Conservation (phyloP, 2,329 filamentous ascomycete species). For the Hypoxylon rubiginosum region DNA sequence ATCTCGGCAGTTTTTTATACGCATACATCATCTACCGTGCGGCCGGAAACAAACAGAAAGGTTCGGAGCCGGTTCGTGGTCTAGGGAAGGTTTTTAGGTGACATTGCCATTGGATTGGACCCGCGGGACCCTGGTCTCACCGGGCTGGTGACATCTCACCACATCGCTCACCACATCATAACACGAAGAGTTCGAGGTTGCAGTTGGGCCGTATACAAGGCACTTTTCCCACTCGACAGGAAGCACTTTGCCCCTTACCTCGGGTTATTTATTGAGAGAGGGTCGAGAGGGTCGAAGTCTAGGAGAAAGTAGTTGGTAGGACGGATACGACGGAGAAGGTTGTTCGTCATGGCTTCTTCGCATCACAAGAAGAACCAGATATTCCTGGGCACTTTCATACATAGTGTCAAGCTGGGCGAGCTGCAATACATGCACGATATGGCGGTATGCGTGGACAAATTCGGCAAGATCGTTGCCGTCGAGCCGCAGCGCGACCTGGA, state of each 20-base stretch:
- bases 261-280: constrained; percentile 13
- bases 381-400: constrained; percentile 69
- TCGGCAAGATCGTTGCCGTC: constrained; percentile 65
- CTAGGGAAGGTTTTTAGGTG: too few species aligned
- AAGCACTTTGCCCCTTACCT: neutral
- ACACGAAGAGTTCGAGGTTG: constrained; percentile 5
- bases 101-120: constrained; percentile 17
- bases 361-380: constrained; percentile 57
- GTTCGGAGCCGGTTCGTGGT: constrained; percentile 22
- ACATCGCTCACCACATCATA: constrained; percentile 20
- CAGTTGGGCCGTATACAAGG: neutral
- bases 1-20: constrained; percentile 5
- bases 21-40: constrained; percentile 15
- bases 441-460: constrained; percentile 63
- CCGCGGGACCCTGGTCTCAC: constrained; percentile 13
- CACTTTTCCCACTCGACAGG: neutral
- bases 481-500: constrained; percentile 54
- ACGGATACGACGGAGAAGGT: neutral
- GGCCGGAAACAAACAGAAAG: constrained; percentile 15
- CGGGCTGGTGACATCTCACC: constrained; percentile 26
- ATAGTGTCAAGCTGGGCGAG: constrained; percentile 62
- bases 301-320: neutral
- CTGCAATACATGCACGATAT: constrained; percentile 66
- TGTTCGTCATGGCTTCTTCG: constrained; percentile 40
- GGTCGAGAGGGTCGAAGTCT: constrained; percentile 3